A percentile compares a stretch with the other conserved stretches of the same genome.
phyloP scores from a whole-genome alignment of 768 basidiomycete genomes.

The Phanerodontia chrysosporium region DNA sequence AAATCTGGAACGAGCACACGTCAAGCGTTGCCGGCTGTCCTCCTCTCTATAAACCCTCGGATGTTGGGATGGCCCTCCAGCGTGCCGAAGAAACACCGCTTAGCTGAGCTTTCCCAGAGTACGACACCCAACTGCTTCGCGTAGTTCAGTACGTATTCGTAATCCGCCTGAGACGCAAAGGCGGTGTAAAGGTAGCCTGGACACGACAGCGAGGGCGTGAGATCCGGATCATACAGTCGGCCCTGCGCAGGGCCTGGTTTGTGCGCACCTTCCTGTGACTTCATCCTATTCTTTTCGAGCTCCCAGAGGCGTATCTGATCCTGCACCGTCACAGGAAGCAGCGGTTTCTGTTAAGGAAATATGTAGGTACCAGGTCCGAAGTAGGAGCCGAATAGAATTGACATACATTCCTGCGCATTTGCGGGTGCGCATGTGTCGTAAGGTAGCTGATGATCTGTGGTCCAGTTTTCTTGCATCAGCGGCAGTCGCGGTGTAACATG shows the following conservation, averaged over 20 bases:
- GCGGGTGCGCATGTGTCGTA: slow-evolving; percentile 91
- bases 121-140: slow-evolving; percentile 80
- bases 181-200: slow-evolving; percentile 85
- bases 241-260: background rate
- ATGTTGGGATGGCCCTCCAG: slow-evolving; percentile 76
- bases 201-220: slow-evolving; percentile 1
- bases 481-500: background rate
- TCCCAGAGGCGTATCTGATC: slow-evolving; percentile 99
- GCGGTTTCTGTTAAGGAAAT: slow-evolving; percentile 60
- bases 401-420: slow-evolving; percentile 91
- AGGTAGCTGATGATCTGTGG: slow-evolving; percentile 92
- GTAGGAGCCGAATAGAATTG: slow-evolving; percentile 1
- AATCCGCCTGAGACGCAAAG: slow-evolving; percentile 84
- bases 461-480: background rate
- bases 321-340: slow-evolving; percentile 94
- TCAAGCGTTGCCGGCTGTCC: slow-evolving; percentile 30
- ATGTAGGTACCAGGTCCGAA: background rate
- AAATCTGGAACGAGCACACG: background rate
- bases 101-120: slow-evolving; percentile 72
- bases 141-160: slow-evolving; percentile 81
- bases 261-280: slow-evolving; percentile 73
- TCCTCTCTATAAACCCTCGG: slow-evolving; percentile 74
- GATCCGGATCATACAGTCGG: slow-evolving; percentile 9
- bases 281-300: slow-evolving; percentile 87
- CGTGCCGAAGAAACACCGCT: slow-evolving; percentile 80